Conservation (phyloP, 352 stramenopile species). For the Phytophthora ramorum region DNA sequence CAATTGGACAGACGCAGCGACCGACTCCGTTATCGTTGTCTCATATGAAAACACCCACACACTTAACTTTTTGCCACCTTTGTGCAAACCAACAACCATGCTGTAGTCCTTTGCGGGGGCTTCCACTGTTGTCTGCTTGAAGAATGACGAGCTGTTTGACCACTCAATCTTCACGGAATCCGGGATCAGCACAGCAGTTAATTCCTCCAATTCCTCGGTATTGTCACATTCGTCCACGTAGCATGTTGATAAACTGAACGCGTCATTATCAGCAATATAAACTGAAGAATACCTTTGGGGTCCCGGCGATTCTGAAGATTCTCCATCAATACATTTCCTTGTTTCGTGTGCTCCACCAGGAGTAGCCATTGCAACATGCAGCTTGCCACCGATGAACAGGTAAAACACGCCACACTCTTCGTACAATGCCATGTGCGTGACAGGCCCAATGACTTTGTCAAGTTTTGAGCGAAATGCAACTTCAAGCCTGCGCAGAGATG, state of each 20-base stretch:
- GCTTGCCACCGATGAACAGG: constrained; percentile 39
- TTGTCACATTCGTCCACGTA: constrained; percentile 41
- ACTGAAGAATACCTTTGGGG: constrained; percentile 5
- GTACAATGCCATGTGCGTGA: constrained; percentile 47
- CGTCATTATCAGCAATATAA: constrained; percentile 3
- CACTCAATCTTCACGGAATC: constrained; percentile 66
- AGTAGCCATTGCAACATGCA: constrained; percentile 41
- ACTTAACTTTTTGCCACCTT: constrained; percentile 42
- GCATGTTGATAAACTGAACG: constrained; percentile 22
- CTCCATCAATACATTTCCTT: constrained; percentile 6
- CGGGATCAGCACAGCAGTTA: constrained; percentile 47
- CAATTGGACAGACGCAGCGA: constrained; percentile 37
- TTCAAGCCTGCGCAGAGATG: constrained; percentile 45
- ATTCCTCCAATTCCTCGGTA: constrained; percentile 29
- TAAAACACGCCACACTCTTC: constrained; percentile 49
- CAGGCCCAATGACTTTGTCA: constrained; percentile 29
- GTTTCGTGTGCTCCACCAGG: background rate
- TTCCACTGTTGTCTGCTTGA: constrained; percentile 31
- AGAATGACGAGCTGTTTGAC: constrained; percentile 49
- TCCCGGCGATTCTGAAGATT: background rate
- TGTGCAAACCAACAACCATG: constrained; percentile 59
- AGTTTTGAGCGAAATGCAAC: constrained; percentile 37
- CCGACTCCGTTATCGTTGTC: constrained; percentile 1
- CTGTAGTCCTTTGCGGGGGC: constrained; percentile 63
- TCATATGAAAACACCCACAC: constrained; percentile 72